A percentile compares a stretch with the other conserved stretches of the same genome.
Evolutionary conservation across 148 eudicot genomes (phyloP).

Genomic region (Chenopodium album): DNA sequence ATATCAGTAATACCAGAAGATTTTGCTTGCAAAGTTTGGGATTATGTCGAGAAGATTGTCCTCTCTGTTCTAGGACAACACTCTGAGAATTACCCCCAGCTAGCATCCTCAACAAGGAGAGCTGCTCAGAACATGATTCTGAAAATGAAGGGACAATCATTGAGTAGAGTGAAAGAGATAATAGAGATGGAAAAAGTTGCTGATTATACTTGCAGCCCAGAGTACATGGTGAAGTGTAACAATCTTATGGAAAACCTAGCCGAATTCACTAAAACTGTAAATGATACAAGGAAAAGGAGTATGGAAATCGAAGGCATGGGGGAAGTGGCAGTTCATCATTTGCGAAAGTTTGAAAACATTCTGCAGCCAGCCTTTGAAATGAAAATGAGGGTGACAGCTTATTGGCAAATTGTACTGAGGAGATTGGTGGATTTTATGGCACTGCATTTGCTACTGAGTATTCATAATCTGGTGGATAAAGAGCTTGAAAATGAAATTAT

Average conservation of each 20-base stretch:
- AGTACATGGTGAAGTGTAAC: conserved; percentile 33
- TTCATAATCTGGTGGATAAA: conserved; percentile 37
- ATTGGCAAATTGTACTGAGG: conserved; percentile 50
- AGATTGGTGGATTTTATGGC: conserved; percentile 52
- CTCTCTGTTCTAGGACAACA: conserved; percentile 26
- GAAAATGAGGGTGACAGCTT: conserved; percentile 35
- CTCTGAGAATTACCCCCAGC: conserved; percentile 34
- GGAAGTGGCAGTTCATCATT: conserved; percentile 28
- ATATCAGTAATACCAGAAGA: conserved; percentile 35
- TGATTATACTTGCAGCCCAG: conserved; percentile 42
- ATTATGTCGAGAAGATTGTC: conserved; percentile 35
- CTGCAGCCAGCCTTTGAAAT: conserved; percentile 23
- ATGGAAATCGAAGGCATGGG: conserved; percentile 28
- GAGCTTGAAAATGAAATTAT: conserved; percentile 42
- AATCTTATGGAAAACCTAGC: conserved; percentile 24
- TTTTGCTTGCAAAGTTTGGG: conserved; percentile 36
- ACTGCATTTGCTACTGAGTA: conserved; percentile 39
- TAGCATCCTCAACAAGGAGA: conserved; percentile 19
- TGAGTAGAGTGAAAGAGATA: conserved; percentile 27
- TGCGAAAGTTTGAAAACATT: conserved; percentile 2
- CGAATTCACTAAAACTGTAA: conserved; percentile 10
- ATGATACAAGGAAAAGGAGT: not conserved
- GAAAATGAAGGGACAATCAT: conserved; percentile 29
- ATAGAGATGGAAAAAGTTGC: conserved; percentile 43
- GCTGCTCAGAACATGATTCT: conserved; percentile 27